Base-by-base conservation (phyloP, 2,329 filamentous ascomycete species). In the Torrubiella hemipterigena region DNA sequence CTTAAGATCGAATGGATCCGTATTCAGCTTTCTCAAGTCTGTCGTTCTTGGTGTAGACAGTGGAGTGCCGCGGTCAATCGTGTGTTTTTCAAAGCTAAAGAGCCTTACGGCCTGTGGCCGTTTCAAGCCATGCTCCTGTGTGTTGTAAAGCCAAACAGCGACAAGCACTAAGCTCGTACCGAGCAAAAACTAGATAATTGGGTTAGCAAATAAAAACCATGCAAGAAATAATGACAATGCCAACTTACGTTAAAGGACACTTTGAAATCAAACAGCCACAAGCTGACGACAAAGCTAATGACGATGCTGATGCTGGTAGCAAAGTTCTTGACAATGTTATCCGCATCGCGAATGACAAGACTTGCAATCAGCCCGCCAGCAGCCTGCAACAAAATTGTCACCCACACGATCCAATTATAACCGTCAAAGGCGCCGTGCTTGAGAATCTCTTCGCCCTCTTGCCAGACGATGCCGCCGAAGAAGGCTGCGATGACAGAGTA, bases 371-470 rank as follows among this genome's bases (percentile, higher is more conserved):
- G 70, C 16, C 89, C 91, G 19, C 87, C 87, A 21, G 78, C 58
- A 1, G 87, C 82, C 52, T 98, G 91, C 36, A 91, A 69, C 6
- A 76, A 50, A 43, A 96, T 82, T 5, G 86, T 81, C 5, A 75
- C 66, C 86, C 87, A 95, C 4, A 96, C 89, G 14, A 89, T 68
- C 67, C 74, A 81, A 51, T 93, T 95, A 58, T 96, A 98, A 3
- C 91, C 91, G 35, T 82, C 80, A 44, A 98, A 96, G 56, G 96
- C 93, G 10, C 91, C 91, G 39, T 83, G 76, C 52, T 80, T 74
- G 17, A 78, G 69, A 40, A 98, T 86, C 24, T 81, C 78, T 38
- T 77, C 73, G 17, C 89, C 91, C 43, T 98, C 91, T 40, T 85
- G 82, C 58, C 83, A 82, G 3, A 93, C 59, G 6, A 96, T 79